phyloP scores from a whole-genome alignment of 2,329 filamentous ascomycete genomes.

The Fusarium sp. region DNA sequence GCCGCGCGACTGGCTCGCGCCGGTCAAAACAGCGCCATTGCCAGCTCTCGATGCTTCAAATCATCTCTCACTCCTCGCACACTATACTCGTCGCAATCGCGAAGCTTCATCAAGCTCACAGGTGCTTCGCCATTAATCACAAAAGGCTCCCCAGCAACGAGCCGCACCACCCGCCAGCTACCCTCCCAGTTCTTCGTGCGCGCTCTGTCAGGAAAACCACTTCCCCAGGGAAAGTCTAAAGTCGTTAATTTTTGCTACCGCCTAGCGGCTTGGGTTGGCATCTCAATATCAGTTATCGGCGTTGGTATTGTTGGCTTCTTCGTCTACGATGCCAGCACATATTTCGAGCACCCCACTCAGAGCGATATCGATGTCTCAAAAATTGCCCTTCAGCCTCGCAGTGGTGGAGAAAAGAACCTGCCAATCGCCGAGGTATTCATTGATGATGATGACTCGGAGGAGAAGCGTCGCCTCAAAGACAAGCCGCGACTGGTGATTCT shows the following conservation, averaged over 20 bases:
- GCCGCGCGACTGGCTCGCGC: conserved; percentile 38
- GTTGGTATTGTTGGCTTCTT: conserved; percentile 84
- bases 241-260: conserved; percentile 71
- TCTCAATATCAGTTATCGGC: conserved; percentile 76
- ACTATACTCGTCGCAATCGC: conserved; percentile 19
- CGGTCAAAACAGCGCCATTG: conserved; percentile 16
- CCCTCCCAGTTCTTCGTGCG: conserved; percentile 46
- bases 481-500: conserved; percentile 94
- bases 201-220: conserved; percentile 61
- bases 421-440: conserved; percentile 89
- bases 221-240: conserved; percentile 59
- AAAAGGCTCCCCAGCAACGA: conserved; percentile 10
- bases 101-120: conserved; percentile 36
- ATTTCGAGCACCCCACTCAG: conserved; percentile 73
- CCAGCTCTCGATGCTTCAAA: conserved; percentile 24
- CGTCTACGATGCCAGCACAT: conserved; percentile 91
- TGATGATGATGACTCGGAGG: conserved; percentile 84
- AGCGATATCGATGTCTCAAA: conserved; percentile 85
- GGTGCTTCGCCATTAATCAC: conserved; percentile 21
- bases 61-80: conserved; percentile 21
- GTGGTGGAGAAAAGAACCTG: conserved; percentile 92
- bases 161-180: conserved; percentile 15
- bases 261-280: conserved; percentile 69
- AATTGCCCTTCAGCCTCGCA: conserved; percentile 80
- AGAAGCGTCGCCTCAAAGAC: conserved; percentile 76